phyloP scores from a whole-genome alignment of 2,329 filamentous ascomycete genomes.

The Phaeosphaeriaceae sp. region DNA sequence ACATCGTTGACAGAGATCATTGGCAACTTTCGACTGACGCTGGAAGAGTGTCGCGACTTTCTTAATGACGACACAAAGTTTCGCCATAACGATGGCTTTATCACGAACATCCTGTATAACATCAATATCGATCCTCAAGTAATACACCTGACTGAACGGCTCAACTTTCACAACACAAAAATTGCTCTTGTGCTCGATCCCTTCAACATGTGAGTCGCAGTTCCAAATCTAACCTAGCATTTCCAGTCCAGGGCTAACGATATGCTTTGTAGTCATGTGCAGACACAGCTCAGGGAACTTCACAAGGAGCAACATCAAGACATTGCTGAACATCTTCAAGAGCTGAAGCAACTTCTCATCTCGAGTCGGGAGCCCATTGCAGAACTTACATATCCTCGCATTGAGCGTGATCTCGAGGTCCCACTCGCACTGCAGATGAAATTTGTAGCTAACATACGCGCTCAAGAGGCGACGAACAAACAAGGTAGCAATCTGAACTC shows the following conservation, averaged over 20 bases:
- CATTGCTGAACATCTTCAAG: slow-evolving; percentile 13
- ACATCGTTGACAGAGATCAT: slow-evolving; percentile 18
- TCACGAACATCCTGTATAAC: slow-evolving; percentile 21
- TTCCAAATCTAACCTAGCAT: not conserved
- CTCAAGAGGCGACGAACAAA: not conserved
- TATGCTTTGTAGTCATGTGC: slow-evolving; percentile 5
- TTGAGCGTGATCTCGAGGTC: slow-evolving; percentile 6
- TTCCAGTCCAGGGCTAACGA: not conserved
- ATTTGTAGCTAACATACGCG: not conserved
- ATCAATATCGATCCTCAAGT: slow-evolving; percentile 18
- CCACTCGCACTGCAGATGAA: slow-evolving; percentile 5
- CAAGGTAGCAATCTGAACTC: not conserved
- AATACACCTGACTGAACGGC: slow-evolving; percentile 9
- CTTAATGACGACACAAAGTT: slow-evolving; percentile 18
- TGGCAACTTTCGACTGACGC: slow-evolving; percentile 18
- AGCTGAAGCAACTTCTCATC: slow-evolving; percentile 15
- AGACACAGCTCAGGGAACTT: slow-evolving; percentile 13
- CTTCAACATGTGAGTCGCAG: slow-evolving; percentile 11
- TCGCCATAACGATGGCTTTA: slow-evolving; percentile 13
- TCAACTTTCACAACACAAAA: slow-evolving; percentile 21
- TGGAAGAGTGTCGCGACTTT: slow-evolving; percentile 17
- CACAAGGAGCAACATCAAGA: slow-evolving; percentile 18
- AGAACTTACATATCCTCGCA: not conserved
- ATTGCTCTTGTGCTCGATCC: slow-evolving; percentile 18
- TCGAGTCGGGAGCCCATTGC: not conserved